Conservation (phyloP, 331 rosid species). For the Spiraea crenata region DNA sequence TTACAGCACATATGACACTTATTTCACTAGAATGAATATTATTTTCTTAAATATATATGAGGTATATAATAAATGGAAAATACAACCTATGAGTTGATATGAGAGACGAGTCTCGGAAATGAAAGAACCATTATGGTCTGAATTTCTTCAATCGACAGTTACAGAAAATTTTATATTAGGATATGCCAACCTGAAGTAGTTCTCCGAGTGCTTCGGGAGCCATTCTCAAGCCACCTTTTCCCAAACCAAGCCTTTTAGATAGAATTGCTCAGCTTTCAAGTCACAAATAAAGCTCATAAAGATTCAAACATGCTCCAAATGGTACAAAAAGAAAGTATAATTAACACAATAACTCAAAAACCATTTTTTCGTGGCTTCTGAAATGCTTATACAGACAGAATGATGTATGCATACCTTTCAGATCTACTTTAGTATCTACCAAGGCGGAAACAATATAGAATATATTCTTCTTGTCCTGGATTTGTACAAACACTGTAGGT, state of each 20-base stretch:
- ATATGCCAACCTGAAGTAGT: constrained; percentile 70
- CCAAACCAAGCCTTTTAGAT: constrained; percentile 92
- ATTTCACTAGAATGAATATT: background rate
- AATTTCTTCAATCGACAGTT: background rate
- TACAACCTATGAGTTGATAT: background rate
- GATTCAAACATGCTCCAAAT: constrained; percentile 11
- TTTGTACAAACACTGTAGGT: constrained; percentile 9
- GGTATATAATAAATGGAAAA: background rate
- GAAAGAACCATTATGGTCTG: background rate
- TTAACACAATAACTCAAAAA: background rate
- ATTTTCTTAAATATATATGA: background rate
- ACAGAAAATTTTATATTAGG: background rate
- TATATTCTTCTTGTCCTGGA: constrained; percentile 90
- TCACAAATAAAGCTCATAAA: constrained; percentile 19
- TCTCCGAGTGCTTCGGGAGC: constrained; percentile 93
- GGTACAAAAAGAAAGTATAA: background rate
- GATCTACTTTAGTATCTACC: constrained; percentile 75
- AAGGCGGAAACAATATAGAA: constrained; percentile 76
- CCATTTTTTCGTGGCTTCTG: background rate
- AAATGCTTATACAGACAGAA: background rate
- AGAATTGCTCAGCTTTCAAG: constrained; percentile 68
- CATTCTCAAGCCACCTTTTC: constrained; percentile 96
- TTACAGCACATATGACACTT: background rate
- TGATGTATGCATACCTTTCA: constrained; percentile 59
- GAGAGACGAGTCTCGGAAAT: background rate